Evolutionary conservation across 1,284 basidiomycete species (phyloP), one percentile per base, ranked within the genome.

Genomic region (Albatrellus sp.): DNA sequence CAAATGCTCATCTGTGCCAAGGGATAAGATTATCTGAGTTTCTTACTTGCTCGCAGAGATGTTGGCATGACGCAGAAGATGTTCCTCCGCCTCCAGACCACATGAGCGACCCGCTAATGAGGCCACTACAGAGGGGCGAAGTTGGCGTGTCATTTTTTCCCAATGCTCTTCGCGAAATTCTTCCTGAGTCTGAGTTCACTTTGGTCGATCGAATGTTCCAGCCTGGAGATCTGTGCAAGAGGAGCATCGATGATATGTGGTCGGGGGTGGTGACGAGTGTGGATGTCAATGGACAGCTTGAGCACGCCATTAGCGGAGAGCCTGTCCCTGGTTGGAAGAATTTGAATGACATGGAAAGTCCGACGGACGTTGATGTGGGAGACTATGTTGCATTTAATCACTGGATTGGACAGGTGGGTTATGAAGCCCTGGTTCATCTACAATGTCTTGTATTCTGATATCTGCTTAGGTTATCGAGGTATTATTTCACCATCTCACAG

Each of bases 331-430:
- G 72, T 5, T 89, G 82, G 80, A 75, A 76, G 51, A 70, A 72
- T 6, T 59, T 72, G 43, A 64, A 70, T 24, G 75, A 85, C 44
- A 58, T 92, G n/a, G 68, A 74, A 50, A 69, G 68, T 32, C 68
- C 72, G 19, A 61, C 65, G 20, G 73, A 80, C 20, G 71, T 80
- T 24, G 80, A 86, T 50, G 71, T 84, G 35, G 85, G 88, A 5
- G 89, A 93, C 60, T 87, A 82, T 64, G 86, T 93, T 44, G 67
- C 81, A 5, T 77, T 76, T 56, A 75, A 85, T 49, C 78, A 91
- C 57, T 97, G 92, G 92, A 68, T 96, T 54, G 91, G 91, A 43
- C 85, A 91, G 73, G 83, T 84, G 57, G 57, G 73, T 56, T 33
- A 37, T 13, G 35, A 33, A 24, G 24, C 7, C 7, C 24, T 24